These are phyloP conservation scores for Monosporascus sp. DNA, from an alignment of 2,329 filamentous ascomycete genomes.

Conservation along the genomic window DNA sequence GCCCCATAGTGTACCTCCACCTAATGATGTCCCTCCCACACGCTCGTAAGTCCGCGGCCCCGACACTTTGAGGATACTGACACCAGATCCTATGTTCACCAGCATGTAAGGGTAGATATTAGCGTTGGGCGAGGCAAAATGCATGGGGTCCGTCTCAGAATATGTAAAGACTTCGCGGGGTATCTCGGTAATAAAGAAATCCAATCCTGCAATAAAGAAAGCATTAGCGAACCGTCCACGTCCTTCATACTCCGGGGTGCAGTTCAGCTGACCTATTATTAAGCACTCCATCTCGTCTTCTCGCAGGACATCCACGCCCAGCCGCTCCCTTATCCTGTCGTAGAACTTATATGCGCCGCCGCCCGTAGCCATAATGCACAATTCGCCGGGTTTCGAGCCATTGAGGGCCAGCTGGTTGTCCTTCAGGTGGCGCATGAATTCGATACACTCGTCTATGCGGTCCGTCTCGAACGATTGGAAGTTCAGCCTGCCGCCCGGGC, in stretches of 20 bases:
- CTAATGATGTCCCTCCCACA: conserved; percentile 90
- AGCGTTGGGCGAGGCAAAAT: conserved; percentile 75
- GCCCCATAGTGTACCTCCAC: conserved; percentile 97
- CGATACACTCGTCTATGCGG: conserved; percentile 85
- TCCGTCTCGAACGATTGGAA: conserved; percentile 97
- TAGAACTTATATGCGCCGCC: conserved; percentile 97
- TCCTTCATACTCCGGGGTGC: no score
- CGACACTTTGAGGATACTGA: conserved; percentile 95
- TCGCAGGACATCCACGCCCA: conserved; percentile 81
- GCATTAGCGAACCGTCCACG: no score
- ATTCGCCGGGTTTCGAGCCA: conserved; percentile 62
- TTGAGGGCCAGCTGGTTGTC: conserved; percentile 73
- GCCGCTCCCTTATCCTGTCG: conserved; percentile 75
- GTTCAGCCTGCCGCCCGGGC: conserved; percentile 84
- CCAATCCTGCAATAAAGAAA: conserved; percentile 57
- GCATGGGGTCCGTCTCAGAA: conserved; percentile 84
- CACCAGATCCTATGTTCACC: conserved; percentile 96
- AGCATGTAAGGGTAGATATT: conserved; percentile 91
- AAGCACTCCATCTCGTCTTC: conserved; percentile 99
- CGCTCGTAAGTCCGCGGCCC: conserved; percentile 81
- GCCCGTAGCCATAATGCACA: conserved; percentile 93
- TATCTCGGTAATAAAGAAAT: conserved; percentile 99
- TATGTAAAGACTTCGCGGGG: conserved; percentile 97
- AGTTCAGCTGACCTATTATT: conserved; percentile 67
- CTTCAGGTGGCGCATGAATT: conserved; percentile 83